These are phyloP conservation scores for Alternaria conjuncta DNA, from an alignment of 2,329 filamentous ascomycete genomes.

Conservation along the genomic window DNA sequence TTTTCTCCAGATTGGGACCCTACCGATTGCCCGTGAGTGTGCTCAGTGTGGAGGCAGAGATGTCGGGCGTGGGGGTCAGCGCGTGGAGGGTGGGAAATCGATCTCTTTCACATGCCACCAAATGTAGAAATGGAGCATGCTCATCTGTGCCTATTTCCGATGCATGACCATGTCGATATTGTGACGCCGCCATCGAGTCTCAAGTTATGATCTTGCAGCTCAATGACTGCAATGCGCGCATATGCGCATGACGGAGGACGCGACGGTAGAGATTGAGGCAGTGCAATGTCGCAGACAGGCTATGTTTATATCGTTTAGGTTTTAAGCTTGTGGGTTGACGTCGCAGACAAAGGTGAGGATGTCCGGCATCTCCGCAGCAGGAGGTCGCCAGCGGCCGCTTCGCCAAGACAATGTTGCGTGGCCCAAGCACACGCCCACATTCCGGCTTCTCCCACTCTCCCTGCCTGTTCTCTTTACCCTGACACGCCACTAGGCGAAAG, in stretches of 20 bases:
- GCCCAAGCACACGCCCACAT: conserved; percentile 1
- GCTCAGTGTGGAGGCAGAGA: conserved; percentile 17
- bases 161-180: background rate
- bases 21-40: conserved; percentile 47
- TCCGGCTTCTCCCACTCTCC: conserved; percentile 15
- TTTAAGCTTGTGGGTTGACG: background rate
- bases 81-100: conserved; percentile 8
- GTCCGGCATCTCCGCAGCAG: conserved; percentile 11
- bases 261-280: background rate
- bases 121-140: background rate
- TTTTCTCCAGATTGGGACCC: conserved; percentile 54
- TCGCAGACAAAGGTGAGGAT: background rate
- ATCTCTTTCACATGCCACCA: background rate
- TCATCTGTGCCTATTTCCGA: background rate
- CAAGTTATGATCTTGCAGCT: background rate
- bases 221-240: background rate
- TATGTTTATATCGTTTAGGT: background rate
- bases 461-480: background rate
- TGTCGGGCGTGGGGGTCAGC: conserved; percentile 27
- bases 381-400: conserved; percentile 1
- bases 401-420: background rate
- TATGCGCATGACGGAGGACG: background rate
- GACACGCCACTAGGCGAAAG: conserved; percentile 12
- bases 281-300: background rate
- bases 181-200: background rate